Evolutionary conservation across 2,329 filamentous ascomycete species (phyloP).

Genomic region (Fusarium falciforme): DNA sequence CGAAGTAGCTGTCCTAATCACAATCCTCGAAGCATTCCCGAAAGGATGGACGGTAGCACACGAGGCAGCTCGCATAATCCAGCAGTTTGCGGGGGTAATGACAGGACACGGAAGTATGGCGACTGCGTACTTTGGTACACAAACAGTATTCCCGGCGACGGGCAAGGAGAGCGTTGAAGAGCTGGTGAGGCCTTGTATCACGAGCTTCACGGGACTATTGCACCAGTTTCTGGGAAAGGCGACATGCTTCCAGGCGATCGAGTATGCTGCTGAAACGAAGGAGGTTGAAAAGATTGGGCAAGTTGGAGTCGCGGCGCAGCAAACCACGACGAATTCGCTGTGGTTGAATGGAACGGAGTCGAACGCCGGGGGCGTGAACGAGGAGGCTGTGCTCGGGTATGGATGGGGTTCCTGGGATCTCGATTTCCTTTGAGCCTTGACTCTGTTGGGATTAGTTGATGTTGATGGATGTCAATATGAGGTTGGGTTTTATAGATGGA

Average conservation of each 20-base stretch:
- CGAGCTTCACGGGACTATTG: conserved; percentile 43
- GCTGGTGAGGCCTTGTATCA: conserved; percentile 32
- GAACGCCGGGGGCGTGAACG: conserved; percentile 27
- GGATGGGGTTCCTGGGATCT: conserved; percentile 44
- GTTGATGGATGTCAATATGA: neutral
- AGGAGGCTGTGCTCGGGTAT: conserved; percentile 38
- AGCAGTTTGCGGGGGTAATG: conserved; percentile 43
- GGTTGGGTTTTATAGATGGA: neutral
- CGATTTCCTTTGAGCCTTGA: conserved; percentile 37
- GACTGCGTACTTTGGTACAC: conserved; percentile 29
- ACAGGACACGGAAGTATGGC: conserved; percentile 29
- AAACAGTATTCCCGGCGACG: conserved; percentile 22
- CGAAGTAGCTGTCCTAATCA: conserved; percentile 49
- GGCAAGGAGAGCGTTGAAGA: conserved; percentile 33
- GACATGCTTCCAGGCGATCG: conserved; percentile 44
- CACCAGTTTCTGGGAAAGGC: conserved; percentile 50
- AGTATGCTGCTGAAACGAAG: conserved; percentile 34
- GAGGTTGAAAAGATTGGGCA: conserved; percentile 15
- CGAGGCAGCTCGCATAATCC: conserved; percentile 49
- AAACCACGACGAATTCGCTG: conserved; percentile 31
- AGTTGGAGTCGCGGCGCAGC: conserved; percentile 21
- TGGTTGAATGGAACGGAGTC: conserved; percentile 33
- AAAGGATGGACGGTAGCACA: conserved; percentile 50
- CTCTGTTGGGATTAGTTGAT: neutral
- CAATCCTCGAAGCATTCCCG: conserved; percentile 53